Evolutionary conservation across 2,329 filamentous ascomycete species (phyloP).

Genomic region (Verruconis gallopava): DNA sequence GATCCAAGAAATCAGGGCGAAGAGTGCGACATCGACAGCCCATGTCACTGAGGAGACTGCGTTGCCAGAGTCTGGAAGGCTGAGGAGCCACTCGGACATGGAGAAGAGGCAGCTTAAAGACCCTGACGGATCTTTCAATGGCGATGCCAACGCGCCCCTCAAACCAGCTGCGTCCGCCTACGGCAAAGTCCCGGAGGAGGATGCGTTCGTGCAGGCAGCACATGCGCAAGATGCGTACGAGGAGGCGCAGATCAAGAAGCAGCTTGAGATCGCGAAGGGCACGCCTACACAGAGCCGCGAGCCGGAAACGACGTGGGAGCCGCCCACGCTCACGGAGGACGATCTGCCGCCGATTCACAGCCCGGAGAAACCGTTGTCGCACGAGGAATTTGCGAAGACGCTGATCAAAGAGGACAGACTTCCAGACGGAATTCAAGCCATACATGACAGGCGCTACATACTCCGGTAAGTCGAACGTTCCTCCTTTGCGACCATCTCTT

Average conservation of each 20-base stretch:
- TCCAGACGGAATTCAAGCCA: conserved; percentile 41
- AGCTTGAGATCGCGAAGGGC: not conserved
- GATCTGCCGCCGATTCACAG: conserved; percentile 4
- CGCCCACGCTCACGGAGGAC: conserved; percentile 5
- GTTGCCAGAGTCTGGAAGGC: not conserved
- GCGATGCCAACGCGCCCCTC: not conserved
- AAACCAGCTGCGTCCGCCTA: not conserved
- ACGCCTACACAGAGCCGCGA: not conserved
- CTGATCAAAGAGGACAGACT: conserved; percentile 32
- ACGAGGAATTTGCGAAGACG: conserved; percentile 24
- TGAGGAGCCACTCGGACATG: conserved; percentile 1
- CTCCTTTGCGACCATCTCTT: not conserved
- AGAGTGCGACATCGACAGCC: not conserved
- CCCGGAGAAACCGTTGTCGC: conserved; percentile 16
- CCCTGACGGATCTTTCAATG: not conserved
- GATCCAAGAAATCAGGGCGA: conserved; percentile 9
- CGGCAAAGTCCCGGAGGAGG: not conserved
- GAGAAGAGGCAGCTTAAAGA: conserved; percentile 2
- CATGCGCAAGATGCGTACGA: not conserved
- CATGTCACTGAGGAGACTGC: not conserved
- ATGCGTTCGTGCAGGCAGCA: not conserved
- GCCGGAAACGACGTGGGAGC: conserved; percentile 2
- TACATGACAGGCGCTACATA: conserved; percentile 48
- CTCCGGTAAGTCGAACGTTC: conserved; percentile 32
- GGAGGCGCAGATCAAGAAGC: not conserved